Conservation (phyloP, 352 stramenopile species). For the Globisporangium echinulatum region DNA sequence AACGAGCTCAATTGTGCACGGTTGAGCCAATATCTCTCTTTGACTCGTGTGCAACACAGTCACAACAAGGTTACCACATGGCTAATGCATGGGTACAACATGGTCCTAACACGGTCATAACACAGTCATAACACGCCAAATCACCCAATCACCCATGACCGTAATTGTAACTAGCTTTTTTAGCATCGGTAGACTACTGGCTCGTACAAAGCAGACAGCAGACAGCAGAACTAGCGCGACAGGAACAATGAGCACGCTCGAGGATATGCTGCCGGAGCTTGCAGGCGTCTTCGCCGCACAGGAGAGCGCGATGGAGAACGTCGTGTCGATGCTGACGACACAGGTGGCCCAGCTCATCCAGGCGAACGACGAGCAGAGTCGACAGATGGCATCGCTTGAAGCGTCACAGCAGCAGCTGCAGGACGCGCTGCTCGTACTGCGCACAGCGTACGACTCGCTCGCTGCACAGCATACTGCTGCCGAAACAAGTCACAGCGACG, state of each 20-base stretch:
- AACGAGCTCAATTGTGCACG: no score
- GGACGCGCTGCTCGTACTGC: constrained; percentile 14
- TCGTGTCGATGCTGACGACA: constrained; percentile 39
- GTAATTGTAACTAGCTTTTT: no score
- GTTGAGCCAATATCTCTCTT: no score
- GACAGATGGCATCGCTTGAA: constrained; percentile 31
- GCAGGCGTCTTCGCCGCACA: constrained; percentile 52
- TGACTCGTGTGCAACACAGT: no score
- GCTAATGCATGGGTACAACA: no score
- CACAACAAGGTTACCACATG: no score
- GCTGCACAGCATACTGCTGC: constrained; percentile 7
- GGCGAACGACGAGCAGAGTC: constrained; percentile 27
- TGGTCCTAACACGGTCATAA: no score
- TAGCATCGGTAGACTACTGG: no score
- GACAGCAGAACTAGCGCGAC: neutral
- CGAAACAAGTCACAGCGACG: neutral
- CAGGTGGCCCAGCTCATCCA: constrained; percentile 42
- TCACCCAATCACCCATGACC: no score
- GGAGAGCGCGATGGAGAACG: constrained; percentile 47
- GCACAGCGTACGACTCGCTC: constrained; percentile 17
- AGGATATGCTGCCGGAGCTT: constrained; percentile 62
- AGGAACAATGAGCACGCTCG: constrained; percentile 42
- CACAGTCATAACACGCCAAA: no score
- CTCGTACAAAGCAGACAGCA: neutral
- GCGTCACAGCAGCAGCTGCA: constrained; percentile 21